Evolutionary conservation across 345 rosid species (phyloP).

Genomic region (Eutrema japonicum): DNA sequence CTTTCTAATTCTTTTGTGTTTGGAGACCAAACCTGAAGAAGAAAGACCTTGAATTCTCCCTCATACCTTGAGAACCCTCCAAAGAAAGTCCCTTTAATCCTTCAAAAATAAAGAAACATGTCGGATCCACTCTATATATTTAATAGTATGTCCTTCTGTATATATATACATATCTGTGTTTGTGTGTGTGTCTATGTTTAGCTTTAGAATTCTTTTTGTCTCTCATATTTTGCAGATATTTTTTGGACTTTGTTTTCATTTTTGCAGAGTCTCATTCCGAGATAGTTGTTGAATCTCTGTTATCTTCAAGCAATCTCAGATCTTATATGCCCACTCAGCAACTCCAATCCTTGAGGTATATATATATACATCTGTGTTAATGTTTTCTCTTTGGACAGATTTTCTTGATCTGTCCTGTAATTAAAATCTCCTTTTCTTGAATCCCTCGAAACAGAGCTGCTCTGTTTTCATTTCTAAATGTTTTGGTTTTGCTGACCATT

Average conservation of each 20-base stretch:
- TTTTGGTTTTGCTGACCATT: conserved; percentile 16
- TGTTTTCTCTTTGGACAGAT: not conserved
- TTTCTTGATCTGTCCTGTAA: conserved; percentile 11
- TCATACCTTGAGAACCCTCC: conserved; percentile 24
- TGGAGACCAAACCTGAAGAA: conserved; percentile 25
- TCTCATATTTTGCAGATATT: conserved; percentile 20
- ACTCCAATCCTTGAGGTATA: conserved; percentile 67
- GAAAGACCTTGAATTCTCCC: conserved; percentile 38
- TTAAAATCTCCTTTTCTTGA: not conserved
- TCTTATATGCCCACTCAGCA: conserved; percentile 52
- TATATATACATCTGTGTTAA: not conserved
- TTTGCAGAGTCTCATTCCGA: conserved; percentile 55
- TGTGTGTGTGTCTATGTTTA: conserved; percentile 5
- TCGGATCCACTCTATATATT: conserved; percentile 39
- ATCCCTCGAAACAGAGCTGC: conserved; percentile 17
- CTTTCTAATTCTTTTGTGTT: conserved; percentile 20
- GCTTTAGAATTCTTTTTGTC: not conserved
- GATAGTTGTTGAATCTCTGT: conserved; percentile 53
- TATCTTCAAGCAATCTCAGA: conserved; percentile 46
- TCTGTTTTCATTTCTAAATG: conserved; percentile 29
- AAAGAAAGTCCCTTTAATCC: conserved; percentile 37
- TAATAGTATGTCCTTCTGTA: conserved; percentile 30
- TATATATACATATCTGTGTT: conserved; percentile 10
- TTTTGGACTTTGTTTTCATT: conserved; percentile 22
- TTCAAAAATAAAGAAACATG: conserved; percentile 29